A percentile compares a stretch with the other conserved stretches of the same genome.
Conservation (phyloP, 768 basidiomycete genomes). For the Trametes coccinea region DNA sequence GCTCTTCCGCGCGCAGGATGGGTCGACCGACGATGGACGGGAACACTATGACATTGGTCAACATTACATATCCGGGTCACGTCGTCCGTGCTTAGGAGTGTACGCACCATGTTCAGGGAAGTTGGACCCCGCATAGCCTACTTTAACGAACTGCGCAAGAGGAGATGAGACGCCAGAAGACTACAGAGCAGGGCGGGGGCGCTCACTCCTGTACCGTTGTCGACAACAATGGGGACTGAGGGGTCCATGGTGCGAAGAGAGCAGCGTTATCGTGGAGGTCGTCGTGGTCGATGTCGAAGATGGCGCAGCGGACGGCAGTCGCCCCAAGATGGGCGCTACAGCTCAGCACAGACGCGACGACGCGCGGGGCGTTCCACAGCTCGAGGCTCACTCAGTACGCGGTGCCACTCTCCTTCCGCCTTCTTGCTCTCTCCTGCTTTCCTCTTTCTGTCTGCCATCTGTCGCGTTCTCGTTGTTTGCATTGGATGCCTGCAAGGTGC, state of each 20-base stretch:
- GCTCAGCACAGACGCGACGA: background rate
- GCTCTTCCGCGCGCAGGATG: conserved; percentile 96
- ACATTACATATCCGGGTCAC: background rate
- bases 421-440: background rate
- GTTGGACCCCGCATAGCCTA: conserved; percentile 64
- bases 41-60: conserved; percentile 63
- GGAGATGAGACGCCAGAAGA: conserved; percentile 11
- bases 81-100: background rate
- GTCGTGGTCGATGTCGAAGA: conserved; percentile 23
- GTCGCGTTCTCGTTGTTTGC: background rate
- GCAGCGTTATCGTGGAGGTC: conserved; percentile 10
- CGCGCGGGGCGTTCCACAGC: conserved; percentile 9
- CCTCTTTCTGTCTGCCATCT: background rate
- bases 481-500: background rate
- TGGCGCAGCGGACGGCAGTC: conserved; percentile 5
- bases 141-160: conserved; percentile 55
- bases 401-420: conserved; percentile 1
- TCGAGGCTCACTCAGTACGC: background rate
- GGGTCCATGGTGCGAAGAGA: conserved; percentile 34
- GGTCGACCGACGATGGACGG: conserved; percentile 96
- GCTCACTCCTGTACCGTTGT: conserved; percentile 66
- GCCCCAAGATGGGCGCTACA: background rate
- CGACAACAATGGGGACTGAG: conserved; percentile 51
- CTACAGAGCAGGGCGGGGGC: background rate
- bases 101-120: conserved; percentile 59